These are phyloP conservation scores for Talaromyces sp. DNA, from an alignment of 2,329 filamentous ascomycete genomes.

Conservation along the genomic window DNA sequence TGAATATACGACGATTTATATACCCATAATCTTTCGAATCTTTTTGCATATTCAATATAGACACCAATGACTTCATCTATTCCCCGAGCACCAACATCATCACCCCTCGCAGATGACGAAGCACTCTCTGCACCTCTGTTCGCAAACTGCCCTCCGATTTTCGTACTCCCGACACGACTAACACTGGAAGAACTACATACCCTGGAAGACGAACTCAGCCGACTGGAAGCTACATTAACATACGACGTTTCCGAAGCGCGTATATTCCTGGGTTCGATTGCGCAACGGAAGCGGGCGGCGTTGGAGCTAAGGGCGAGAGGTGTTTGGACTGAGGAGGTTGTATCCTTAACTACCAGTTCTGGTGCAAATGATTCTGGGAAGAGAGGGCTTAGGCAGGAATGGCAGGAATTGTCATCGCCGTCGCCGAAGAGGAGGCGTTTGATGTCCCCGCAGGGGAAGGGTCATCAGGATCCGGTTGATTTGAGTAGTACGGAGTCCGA, in stretches of 20 bases:
- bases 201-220: slow-evolving; percentile 59
- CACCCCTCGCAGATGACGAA: background rate
- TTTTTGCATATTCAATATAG: background rate
- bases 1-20: background rate
- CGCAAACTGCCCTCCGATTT: slow-evolving; percentile 57
- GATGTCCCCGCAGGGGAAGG: slow-evolving; percentile 2
- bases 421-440: slow-evolving; percentile 28
- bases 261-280: slow-evolving; percentile 69
- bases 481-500: slow-evolving; percentile 29
- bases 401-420: slow-evolving; percentile 6
- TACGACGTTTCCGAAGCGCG: slow-evolving; percentile 67
- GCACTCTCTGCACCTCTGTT: slow-evolving; percentile 20
- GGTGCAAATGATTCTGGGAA: background rate
- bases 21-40: background rate
- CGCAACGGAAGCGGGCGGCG: slow-evolving; percentile 62
- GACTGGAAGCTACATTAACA: slow-evolving; percentile 55
- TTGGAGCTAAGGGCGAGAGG: slow-evolving; percentile 70
- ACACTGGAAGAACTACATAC: slow-evolving; percentile 56
- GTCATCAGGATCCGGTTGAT: slow-evolving; percentile 21
- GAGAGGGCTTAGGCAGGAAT: background rate
- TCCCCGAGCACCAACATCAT: slow-evolving; percentile 10
- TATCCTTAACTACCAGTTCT: background rate
- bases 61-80: slow-evolving; percentile 7
- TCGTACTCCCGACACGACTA: slow-evolving; percentile 67
- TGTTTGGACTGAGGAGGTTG: slow-evolving; percentile 46